Base-by-base conservation (phyloP, 257 asterid species). In the Paulownia fortunei region DNA sequence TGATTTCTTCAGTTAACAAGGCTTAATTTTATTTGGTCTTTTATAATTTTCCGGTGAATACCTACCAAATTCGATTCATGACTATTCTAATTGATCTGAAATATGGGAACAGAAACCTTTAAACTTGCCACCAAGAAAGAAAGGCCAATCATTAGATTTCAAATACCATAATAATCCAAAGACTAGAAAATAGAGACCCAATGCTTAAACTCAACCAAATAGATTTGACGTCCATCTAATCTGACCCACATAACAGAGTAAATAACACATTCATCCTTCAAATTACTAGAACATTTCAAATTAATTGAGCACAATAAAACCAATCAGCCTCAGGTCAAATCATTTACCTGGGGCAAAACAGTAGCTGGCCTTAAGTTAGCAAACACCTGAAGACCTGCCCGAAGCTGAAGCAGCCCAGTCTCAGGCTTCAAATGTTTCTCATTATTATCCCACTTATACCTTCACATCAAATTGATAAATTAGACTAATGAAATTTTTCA, bases 401-500 rank as follows among this genome's bases (percentile, higher is more conserved):
- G 88, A 74, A 96, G 94, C 87, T 96, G 99, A 83, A 96, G 99
- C 89, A 96, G 78, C 73, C 98, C 98, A 0, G 97, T 96, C 82
- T 96, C 99, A 2, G 99, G 99, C 89, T 89, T 96, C 92, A 93
- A 87, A 85, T 92, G 98, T 59, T 92, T 96, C 88, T 92, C 98
- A 73, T 93, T 96, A 37, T 83, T 93, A 83, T 96, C 99, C 99
- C 99, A 96, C 68, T 96, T 93, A 81, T 96, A 96, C 84, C 99
- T 96, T 76, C 82, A 81, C 6, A 77, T 61, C 54, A 56, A 65
- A 54, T 36, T 37, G 37, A 71, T 1, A 49, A 75, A 69, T 16
- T 39, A 62, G 16, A 69, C 44, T 10, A 27, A 27, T 60, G 0
- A 70, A 77, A 66, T 8, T 8, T 51, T 49, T 1, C 36, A 39